Evolutionary conservation across 495 filamentous ascomycete genomes (phyloP).

Genomic region (Hypoxylon crocopeplum): DNA sequence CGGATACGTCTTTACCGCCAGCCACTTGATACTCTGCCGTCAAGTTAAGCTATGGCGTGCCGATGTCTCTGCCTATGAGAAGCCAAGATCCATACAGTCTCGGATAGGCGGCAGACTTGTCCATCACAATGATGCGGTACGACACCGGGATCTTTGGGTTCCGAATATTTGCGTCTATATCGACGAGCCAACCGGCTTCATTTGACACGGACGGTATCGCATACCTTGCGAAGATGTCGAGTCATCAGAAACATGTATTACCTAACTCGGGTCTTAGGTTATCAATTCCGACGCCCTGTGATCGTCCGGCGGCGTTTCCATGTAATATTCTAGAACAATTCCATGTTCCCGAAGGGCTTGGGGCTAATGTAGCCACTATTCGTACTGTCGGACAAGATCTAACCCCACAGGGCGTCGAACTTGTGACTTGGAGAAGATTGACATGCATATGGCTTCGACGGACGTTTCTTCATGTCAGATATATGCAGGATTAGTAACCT

Average conservation of each 20-base stretch:
- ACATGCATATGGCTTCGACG: conserved; percentile 14
- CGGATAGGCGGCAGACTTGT: conserved; percentile 2
- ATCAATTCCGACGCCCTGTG: neutral
- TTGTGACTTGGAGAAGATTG: conserved; percentile 4
- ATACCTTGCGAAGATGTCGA: too few species aligned
- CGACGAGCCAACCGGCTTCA: neutral
- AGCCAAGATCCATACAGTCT: conserved; percentile 6
- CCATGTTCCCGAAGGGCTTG: conserved; percentile 12
- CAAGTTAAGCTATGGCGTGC: conserved; percentile 3
- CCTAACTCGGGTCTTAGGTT: neutral
- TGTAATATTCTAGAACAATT: conserved; percentile 31
- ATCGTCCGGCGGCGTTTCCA: conserved; percentile 4
- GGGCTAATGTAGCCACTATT: neutral
- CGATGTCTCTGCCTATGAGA: conserved; percentile 9
- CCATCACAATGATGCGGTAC: conserved; percentile 8
- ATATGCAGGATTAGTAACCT: neutral
- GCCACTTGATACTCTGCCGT: conserved; percentile 7
- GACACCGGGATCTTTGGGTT: conserved; percentile 1
- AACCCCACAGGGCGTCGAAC: conserved; percentile 1
- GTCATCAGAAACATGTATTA: neutral
- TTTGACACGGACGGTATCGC: neutral
- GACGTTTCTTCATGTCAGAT: conserved; percentile 2
- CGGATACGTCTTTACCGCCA: conserved; percentile 6
- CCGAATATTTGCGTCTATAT: neutral
- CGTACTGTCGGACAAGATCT: conserved; percentile 3